A percentile compares a stretch with the other conserved stretches of the same genome.
phyloP scores from a whole-genome alignment of 441 rosid genomes.

The Dalechampia spathulata region DNA sequence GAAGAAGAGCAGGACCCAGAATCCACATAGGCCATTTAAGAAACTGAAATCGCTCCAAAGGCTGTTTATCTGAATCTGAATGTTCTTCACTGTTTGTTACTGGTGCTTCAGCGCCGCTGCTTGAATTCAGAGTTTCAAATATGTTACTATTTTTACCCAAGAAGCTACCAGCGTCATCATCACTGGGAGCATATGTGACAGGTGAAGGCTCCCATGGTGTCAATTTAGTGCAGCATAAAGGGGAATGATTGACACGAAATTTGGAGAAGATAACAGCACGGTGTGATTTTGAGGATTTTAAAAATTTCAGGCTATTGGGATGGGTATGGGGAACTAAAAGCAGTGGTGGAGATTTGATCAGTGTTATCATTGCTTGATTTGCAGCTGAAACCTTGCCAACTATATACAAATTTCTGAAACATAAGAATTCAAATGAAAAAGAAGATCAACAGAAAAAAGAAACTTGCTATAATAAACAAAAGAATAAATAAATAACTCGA shows the following conservation, averaged over 20 bases:
- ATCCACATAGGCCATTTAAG: slow-evolving; percentile 92
- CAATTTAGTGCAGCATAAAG: slow-evolving; percentile 42
- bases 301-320: slow-evolving; percentile 27
- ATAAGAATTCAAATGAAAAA: background rate
- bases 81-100: slow-evolving; percentile 18
- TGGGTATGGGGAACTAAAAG: slow-evolving; percentile 14
- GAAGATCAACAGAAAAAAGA: background rate
- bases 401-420: slow-evolving; percentile 7
- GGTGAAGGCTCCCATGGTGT: slow-evolving; percentile 70
- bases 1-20: slow-evolving; percentile 74
- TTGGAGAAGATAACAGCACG: slow-evolving; percentile 13
- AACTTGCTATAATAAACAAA: background rate
- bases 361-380: slow-evolving; percentile 43
- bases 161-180: slow-evolving; percentile 33
- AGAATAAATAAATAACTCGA: background rate
- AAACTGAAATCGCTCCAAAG: slow-evolving; percentile 32
- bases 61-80: slow-evolving; percentile 18
- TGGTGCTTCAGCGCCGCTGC: slow-evolving; percentile 28
- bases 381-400: slow-evolving; percentile 25
- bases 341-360: slow-evolving; percentile 29
- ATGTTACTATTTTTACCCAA: slow-evolving; percentile 39
- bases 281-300: slow-evolving; percentile 13
- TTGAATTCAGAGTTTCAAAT: slow-evolving; percentile 47
- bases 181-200: slow-evolving; percentile 34
- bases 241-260: slow-evolving; percentile 16